A percentile compares a stretch with the other conserved stretches of the same genome.
Evolutionary conservation across 108 stramenopile genomes (phyloP).

Genomic region (Cyclotella cryptica): DNA sequence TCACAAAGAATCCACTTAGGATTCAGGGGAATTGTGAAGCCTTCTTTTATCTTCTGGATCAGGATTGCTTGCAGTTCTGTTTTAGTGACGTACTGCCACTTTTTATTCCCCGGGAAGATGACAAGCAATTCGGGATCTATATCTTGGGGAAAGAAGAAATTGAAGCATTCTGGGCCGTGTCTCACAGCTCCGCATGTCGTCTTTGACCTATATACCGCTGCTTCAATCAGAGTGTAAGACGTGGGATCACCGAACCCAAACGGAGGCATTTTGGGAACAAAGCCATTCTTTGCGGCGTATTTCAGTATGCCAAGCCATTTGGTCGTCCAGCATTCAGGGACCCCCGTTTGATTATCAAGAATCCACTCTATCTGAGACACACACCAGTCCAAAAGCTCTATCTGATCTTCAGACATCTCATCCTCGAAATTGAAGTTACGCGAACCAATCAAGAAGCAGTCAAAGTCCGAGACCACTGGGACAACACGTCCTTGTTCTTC

Average conservation of each 20-base stretch:
- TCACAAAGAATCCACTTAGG: constrained; percentile 63
- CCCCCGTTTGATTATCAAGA: constrained; percentile 32
- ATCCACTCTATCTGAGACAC: constrained; percentile 47
- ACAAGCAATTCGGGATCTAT: constrained; percentile 62
- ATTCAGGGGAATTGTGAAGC: constrained; percentile 65
- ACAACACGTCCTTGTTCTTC: constrained; percentile 60
- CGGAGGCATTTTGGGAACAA: constrained; percentile 47
- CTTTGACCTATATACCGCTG: constrained; percentile 31
- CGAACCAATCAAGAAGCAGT: constrained; percentile 63
- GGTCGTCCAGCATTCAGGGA: constrained; percentile 56
- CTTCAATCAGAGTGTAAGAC: constrained; percentile 54
- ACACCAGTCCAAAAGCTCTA: constrained; percentile 57
- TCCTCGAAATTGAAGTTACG: constrained; percentile 43
- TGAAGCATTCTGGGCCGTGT: constrained; percentile 76
- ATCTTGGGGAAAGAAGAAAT: constrained; percentile 70
- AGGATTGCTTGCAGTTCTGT: constrained; percentile 53
- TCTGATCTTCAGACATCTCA: constrained; percentile 53
- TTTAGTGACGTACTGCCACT: constrained; percentile 54
- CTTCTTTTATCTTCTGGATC: constrained; percentile 51
- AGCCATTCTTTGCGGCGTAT: constrained; percentile 28
- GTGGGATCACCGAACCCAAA: constrained; percentile 67
- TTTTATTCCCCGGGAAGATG: constrained; percentile 37
- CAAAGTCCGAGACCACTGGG: constrained; percentile 67
- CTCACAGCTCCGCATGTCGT: constrained; percentile 57
- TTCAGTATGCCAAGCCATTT: constrained; percentile 62